Conservation (phyloP, 768 basidiomycete genomes). For the Amanita thiersii region DNA sequence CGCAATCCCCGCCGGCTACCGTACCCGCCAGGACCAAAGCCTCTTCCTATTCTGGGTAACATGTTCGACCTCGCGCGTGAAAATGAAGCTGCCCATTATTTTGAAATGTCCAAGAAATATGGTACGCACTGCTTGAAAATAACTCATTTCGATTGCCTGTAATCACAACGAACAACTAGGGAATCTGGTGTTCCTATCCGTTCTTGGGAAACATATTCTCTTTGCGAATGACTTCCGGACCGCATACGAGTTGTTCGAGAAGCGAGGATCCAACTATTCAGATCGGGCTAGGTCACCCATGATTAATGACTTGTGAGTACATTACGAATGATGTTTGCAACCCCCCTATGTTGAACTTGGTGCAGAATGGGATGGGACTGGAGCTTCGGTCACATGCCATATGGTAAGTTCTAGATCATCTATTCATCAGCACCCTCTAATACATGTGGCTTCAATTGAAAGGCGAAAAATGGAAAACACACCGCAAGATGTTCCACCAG, state of each 20-base stretch:
- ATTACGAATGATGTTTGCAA: neutral
- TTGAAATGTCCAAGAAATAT: slow-evolving; percentile 29
- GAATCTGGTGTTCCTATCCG: slow-evolving; percentile 44
- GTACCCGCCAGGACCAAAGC: slow-evolving; percentile 47
- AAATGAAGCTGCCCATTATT: slow-evolving; percentile 32
- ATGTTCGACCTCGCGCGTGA: slow-evolving; percentile 35
- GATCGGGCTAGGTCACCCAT: slow-evolving; percentile 39
- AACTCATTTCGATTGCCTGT: neutral
- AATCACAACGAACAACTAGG: too few species aligned
- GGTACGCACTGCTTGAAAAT: slow-evolving; percentile 18
- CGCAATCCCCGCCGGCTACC: slow-evolving; percentile 18
- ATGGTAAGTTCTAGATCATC: slow-evolving; percentile 21
- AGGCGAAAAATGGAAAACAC: slow-evolving; percentile 32
- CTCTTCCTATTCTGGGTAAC: slow-evolving; percentile 47
- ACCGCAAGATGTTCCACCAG: slow-evolving; percentile 44
- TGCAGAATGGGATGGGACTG: slow-evolving; percentile 33
- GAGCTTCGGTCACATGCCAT: slow-evolving; percentile 50
- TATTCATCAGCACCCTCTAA: neutral
- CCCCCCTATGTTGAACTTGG: neutral
- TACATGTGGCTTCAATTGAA: neutral
- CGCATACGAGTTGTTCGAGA: slow-evolving; percentile 48
- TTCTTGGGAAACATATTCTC: slow-evolving; percentile 40
- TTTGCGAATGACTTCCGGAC: slow-evolving; percentile 35
- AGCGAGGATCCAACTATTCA: slow-evolving; percentile 47
- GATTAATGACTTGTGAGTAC: slow-evolving; percentile 39